Evolutionary conservation across 345 rosid species (phyloP), one percentile per base, ranked within the genome.

Genomic region (Populus ilicifolia): DNA sequence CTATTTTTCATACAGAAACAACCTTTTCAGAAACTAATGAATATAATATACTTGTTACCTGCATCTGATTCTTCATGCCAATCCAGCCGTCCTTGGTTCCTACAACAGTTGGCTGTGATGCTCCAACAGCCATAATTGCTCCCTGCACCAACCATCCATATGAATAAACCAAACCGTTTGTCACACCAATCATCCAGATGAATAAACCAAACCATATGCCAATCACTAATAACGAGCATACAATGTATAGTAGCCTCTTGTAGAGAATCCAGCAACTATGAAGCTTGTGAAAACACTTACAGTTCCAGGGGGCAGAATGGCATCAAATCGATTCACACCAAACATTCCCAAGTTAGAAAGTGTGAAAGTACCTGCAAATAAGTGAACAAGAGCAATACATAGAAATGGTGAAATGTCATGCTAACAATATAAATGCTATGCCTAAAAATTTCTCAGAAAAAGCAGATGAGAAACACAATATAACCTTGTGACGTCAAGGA

Each of bases 341-440:
- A 90, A 92, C 98, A 96, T 96, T 81, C 98, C 98, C 50, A 96
- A 97, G 90, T 95, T 95, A 65, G 99, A 95, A 62, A 95, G 90
- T 70, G 99, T 93, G 76, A 96, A 96, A 23, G 98, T 96, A 62
- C 98, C 99, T 96, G 86, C 62, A 77, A n/a, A 52, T 5, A 30
- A 29, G 36, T 17, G 25, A 35, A 29, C 5, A 44, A 35, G 14
- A 5, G 30, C n/a, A 44, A 48, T n/a, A 17, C 33, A 29, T 10
- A 16, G 48, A 33, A 52, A 20, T 12, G 4, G 56, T 39, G 29
- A 44, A 75, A 73, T 35, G 25, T 7, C 21, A 17, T 10, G 36
- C n/a, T 41, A 41, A 68, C 73, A n/a, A 21, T 33, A 30, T 23
- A 56, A 64, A 1, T 46, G 64, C 8, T 25, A 52, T 30, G 41